These are phyloP conservation scores for Sphagnurus paluster DNA, from an alignment of 1,284 basidiomycete species.

Conservation along the genomic window DNA sequence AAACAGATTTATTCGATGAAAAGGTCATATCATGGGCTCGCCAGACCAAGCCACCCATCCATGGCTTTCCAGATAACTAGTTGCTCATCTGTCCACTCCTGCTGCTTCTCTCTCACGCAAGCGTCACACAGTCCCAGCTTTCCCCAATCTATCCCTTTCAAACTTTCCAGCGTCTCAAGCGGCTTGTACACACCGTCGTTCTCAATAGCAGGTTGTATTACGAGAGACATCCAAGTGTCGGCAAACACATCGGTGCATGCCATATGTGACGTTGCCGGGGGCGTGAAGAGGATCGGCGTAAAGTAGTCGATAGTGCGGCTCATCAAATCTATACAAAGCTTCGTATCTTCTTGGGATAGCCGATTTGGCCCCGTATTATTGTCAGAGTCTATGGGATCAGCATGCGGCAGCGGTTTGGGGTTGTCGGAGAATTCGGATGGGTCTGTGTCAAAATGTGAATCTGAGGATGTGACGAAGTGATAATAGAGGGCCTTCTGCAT, in stretches of 20 bases:
- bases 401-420: neutral
- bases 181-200: slow-evolving; percentile 63
- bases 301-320: slow-evolving; percentile 58
- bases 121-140: slow-evolving; percentile 54
- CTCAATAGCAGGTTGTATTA: slow-evolving; percentile 61
- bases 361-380: slow-evolving; percentile 15
- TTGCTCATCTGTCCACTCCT: slow-evolving; percentile 68
- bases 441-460: slow-evolving; percentile 42
- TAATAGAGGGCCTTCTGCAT: slow-evolving; percentile 63
- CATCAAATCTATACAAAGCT: slow-evolving; percentile 46
- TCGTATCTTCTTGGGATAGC: slow-evolving; percentile 21
- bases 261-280: slow-evolving; percentile 67
- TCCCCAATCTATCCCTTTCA: slow-evolving; percentile 60
- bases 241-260: slow-evolving; percentile 69
- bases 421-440: neutral
- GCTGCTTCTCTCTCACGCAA: slow-evolving; percentile 57
- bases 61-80: slow-evolving; percentile 57
- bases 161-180: slow-evolving; percentile 60
- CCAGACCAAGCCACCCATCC: slow-evolving; percentile 51
- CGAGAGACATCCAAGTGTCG: slow-evolving; percentile 65
- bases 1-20: too few relatives aligned
- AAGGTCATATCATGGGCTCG: too few relatives aligned
- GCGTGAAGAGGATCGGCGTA: slow-evolving; percentile 70
- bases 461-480: slow-evolving; percentile 53
- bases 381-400: slow-evolving; percentile 4